Evolutionary conservation across 768 basidiomycete species (phyloP).

Genomic region (Leccinum sublutescens): DNA sequence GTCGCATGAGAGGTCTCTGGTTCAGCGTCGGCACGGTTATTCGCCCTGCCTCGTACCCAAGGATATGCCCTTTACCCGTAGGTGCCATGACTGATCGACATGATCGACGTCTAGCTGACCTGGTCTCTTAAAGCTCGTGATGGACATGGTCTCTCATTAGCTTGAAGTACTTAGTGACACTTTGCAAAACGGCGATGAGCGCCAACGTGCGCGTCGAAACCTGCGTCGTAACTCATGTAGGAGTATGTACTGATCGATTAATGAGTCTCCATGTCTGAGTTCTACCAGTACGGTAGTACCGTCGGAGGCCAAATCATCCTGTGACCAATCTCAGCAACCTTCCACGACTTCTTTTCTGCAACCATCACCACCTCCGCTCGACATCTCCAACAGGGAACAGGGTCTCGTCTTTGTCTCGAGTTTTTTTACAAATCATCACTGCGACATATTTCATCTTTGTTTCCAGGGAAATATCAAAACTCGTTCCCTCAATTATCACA

Average conservation of each 20-base stretch:
- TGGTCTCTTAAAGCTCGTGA: background rate
- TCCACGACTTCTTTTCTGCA: background rate
- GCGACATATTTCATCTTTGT: too few species aligned
- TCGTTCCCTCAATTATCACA: too few species aligned
- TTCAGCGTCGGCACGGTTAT: background rate
- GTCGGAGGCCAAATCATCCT: too few species aligned
- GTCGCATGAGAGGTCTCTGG: background rate
- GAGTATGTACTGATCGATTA: background rate
- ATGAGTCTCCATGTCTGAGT: too few species aligned
- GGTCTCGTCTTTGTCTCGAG: too few species aligned
- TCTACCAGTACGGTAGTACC: too few species aligned
- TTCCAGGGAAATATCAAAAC: too few species aligned
- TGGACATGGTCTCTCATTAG: background rate
- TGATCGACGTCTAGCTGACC: background rate
- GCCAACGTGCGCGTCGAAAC: background rate
- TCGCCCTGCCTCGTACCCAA: background rate
- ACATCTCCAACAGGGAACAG: background rate
- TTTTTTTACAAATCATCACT: too few species aligned
- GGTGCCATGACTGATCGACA: background rate
- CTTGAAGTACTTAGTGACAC: background rate
- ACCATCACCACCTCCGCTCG: background rate
- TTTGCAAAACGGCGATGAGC: background rate
- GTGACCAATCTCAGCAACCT: too few species aligned
- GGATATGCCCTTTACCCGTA: background rate
- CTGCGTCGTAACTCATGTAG: background rate